These are phyloP conservation scores for grape (Vitis vinifera) DNA, from an alignment of 164 flowering plant species.

Conservation along the genomic window DNA sequence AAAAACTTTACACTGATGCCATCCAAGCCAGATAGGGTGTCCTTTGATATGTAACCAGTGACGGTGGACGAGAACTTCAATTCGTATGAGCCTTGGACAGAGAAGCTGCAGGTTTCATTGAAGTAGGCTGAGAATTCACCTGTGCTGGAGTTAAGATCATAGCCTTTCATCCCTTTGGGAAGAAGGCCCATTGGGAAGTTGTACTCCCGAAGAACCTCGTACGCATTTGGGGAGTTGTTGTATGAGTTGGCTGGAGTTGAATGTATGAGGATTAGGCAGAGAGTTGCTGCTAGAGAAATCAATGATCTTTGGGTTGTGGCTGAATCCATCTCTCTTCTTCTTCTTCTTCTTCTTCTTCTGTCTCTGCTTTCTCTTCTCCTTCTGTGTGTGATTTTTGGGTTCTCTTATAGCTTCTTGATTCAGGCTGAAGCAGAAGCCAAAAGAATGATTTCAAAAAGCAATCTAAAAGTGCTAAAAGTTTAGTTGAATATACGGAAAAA, in stretches of 20 bases:
- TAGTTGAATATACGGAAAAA: too few species aligned
- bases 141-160: conserved; percentile 26
- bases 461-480: too few species aligned
- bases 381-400: not conserved
- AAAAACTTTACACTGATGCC: conserved; percentile 45
- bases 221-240: conserved; percentile 13
- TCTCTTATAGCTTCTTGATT: too few species aligned
- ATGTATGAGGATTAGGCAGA: conserved; percentile 2
- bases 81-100: conserved; percentile 38
- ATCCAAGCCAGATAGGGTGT: conserved; percentile 24
- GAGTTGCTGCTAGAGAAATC: not conserved
- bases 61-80: conserved; percentile 31
- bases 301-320: not conserved
- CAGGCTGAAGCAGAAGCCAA: too few species aligned
- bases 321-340: not conserved
- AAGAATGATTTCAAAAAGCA: too few species aligned
- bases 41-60: conserved; percentile 23
- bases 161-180: conserved; percentile 30
- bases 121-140: conserved; percentile 35
- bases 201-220: conserved; percentile 21
- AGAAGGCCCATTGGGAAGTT: conserved; percentile 32
- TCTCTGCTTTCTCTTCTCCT: not conserved
- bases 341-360: not conserved
- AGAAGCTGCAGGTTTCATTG: conserved; percentile 33
- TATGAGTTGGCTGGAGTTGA: not conserved